These are phyloP conservation scores for Actinomortierella ambigua DNA, from an alignment of 371 early-diverging fungal genomes.

Conservation along the genomic window DNA sequence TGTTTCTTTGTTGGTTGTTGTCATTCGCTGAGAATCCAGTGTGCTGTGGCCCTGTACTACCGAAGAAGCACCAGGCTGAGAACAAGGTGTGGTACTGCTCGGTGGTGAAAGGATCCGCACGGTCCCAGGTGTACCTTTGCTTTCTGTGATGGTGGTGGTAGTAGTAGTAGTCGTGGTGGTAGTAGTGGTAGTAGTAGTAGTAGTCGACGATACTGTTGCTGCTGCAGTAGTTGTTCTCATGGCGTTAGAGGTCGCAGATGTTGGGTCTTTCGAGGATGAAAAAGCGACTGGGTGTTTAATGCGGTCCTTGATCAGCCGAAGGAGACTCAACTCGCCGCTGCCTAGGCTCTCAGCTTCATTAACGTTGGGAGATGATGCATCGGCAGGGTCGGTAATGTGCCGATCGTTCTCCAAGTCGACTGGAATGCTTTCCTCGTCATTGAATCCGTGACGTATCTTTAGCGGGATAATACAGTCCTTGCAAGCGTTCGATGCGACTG, in stretches of 20 bases:
- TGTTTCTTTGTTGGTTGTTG: too few relatives aligned
- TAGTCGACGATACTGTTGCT: neutral
- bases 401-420: slow-evolving; percentile 13
- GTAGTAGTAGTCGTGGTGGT: neutral
- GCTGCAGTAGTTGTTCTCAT: neutral
- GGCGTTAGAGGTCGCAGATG: neutral
- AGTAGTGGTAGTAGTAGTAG: neutral
- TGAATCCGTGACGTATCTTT: slow-evolving; percentile 9
- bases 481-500: slow-evolving; percentile 29
- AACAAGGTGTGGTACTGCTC: too few relatives aligned
- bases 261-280: neutral
- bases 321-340: too few relatives aligned
- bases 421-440: slow-evolving; percentile 35
- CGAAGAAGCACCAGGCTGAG: too few relatives aligned
- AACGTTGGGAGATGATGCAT: neutral
- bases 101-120: too few relatives aligned
- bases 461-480: slow-evolving; percentile 27
- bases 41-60: too few relatives aligned
- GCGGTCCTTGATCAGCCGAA: too few relatives aligned
- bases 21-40: too few relatives aligned
- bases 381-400: neutral
- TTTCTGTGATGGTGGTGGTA: neutral
- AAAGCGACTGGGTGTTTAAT: too few relatives aligned
- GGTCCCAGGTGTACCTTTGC: too few relatives aligned
- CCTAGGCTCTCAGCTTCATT: too few relatives aligned